Base-by-base conservation (phyloP, 2,329 filamentous ascomycete genomes). In the Hirsutella minnesotensis region DNA sequence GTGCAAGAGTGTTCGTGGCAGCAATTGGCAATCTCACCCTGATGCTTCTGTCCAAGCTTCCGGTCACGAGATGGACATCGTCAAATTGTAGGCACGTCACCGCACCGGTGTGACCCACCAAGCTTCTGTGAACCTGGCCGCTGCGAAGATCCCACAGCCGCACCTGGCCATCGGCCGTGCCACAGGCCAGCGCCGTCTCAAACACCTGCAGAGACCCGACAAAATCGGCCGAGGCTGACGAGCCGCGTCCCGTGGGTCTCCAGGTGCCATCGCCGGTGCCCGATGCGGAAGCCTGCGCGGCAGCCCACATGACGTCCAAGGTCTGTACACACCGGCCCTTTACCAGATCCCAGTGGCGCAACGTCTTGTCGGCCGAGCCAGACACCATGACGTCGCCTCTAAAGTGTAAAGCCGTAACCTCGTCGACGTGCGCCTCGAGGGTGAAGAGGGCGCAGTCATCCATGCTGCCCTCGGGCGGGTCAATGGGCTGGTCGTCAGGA, bases 261-360 rank as follows among this genome's bases (percentile, higher is more conserved):
- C 89, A 96, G 46, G 67, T 64, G 40, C 68, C 68, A 42, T 79
- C 77, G 38, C 71, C 72, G 2, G 75, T 72, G 40, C 73, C 73
- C 43, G 86, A 72, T 5, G 81, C 78, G 9, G 81, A 85, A 12
- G 87, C 86, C 65, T 95, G 89, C 3, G 92, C 89, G 4, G 92
- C 89, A 9, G 92, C 92, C 92, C 92, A 98, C 60, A 98, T 84
- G 7, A 98, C 90, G 63, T 98, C 92, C 39, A 98, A 70, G 3
- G 92, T 98, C 64, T 98, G 92, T 42, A 98, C 86, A 61, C 92
- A 96, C 39, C 92, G 83, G n/a, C 92, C 92, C 60, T 89, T 95
- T 55, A 90, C 86, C 40, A 98, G 73, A 68, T 98, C 92, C 92
- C 92, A 98, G 61, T 98, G 92, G 37, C 92, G 81, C 43, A 98